Evolutionary conservation across 148 eudicot species (phyloP).

Genomic region (Vaccinium darrowii): DNA sequence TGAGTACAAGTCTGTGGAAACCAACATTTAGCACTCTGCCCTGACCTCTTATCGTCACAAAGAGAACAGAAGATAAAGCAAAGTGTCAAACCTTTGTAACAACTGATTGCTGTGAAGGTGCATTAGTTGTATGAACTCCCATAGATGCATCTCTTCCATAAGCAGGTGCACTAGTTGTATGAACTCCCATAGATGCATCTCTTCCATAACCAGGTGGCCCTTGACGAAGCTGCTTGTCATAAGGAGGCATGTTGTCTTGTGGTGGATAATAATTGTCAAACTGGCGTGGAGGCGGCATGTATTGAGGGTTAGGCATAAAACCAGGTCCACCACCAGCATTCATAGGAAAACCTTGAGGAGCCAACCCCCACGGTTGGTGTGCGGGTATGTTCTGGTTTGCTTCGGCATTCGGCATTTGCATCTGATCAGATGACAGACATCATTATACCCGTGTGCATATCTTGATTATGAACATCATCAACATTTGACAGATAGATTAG

Average conservation of each 20-base stretch:
- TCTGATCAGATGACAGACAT: constrained; percentile 25
- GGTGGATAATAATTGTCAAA: constrained; percentile 45
- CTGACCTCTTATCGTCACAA: constrained; percentile 25
- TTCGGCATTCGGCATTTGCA: constrained; percentile 39
- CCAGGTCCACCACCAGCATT: constrained; percentile 31
- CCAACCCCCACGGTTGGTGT: constrained; percentile 41
- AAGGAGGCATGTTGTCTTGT: constrained; percentile 26
- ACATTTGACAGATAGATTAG: neutral
- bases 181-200: constrained; percentile 35
- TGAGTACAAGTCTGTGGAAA: neutral
- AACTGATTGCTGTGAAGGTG: constrained; percentile 39
- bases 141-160: constrained; percentile 28
- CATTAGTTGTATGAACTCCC: constrained; percentile 26
- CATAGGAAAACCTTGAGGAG: constrained; percentile 39
- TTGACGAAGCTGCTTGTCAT: constrained; percentile 38
- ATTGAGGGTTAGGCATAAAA: constrained; percentile 17
- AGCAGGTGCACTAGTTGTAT: constrained; percentile 24
- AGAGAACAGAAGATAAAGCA: neutral
- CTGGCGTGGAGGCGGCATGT: constrained; percentile 34
- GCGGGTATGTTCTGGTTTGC: constrained; percentile 42
- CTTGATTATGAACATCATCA: neutral
- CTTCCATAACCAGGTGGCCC: constrained; percentile 43
- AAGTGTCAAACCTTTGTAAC: constrained; percentile 36
- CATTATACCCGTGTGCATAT: neutral
- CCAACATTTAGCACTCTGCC: constrained; percentile 35